Evolutionary conservation across 129 eudicot genomes (phyloP).

Genomic region (Tagetes erecta): DNA sequence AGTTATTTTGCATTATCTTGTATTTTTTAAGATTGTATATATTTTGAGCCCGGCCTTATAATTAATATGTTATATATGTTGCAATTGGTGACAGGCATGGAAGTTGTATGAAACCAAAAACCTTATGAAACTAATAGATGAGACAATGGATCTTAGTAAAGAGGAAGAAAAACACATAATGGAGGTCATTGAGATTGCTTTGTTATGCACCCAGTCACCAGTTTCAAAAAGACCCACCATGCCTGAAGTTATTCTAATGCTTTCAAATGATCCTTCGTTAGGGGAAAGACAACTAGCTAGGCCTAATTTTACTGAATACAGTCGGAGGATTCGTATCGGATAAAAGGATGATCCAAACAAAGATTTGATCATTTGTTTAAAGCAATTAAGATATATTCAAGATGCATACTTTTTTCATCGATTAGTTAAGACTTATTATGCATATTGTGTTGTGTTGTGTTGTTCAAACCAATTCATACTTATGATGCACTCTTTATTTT

Average conservation of each 20-base stretch:
- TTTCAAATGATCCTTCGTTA: background rate
- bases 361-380: too few species aligned
- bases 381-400: too few species aligned
- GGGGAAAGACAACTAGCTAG: background rate
- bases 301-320: background rate
- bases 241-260: slow-evolving; percentile 15
- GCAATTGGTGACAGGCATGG: slow-evolving; percentile 3
- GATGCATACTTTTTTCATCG: too few species aligned
- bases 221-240: slow-evolving; percentile 6
- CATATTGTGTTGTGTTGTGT: too few species aligned
- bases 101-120: slow-evolving; percentile 12
- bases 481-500: too few species aligned
- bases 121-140: background rate
- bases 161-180: slow-evolving; percentile 6
- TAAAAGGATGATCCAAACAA: too few species aligned
- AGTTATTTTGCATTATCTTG: too few species aligned
- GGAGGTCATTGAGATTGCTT: slow-evolving; percentile 3
- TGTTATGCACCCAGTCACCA: slow-evolving; percentile 16
- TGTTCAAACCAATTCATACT: too few species aligned
- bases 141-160: background rate
- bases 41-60: too few species aligned
- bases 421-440: too few species aligned
- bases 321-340: slow-evolving; percentile 5
- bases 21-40: too few species aligned
- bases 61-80: background rate